Percentiles rank a stretch among this genome's conserved stretches.
Conservation (phyloP, 495 filamentous ascomycete genomes). For the Thermochaetoides thermophila region DNA sequence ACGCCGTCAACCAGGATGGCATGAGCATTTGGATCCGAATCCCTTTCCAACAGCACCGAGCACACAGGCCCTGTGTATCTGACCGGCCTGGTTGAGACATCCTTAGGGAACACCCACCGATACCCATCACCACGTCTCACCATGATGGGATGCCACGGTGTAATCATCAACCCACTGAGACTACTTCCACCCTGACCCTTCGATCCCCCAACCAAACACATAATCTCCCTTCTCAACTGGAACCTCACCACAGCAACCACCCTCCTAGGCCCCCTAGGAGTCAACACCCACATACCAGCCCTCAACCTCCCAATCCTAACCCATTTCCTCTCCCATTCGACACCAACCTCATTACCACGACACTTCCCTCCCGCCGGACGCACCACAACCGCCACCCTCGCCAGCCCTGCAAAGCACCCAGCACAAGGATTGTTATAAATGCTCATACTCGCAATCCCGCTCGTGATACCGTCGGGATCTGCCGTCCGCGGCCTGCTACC, state of each 20-base stretch:
- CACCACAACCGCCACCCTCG: slow-evolving; percentile 13
- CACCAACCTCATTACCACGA: not conserved
- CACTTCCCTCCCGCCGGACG: slow-evolving; percentile 11
- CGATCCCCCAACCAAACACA: slow-evolving; percentile 7
- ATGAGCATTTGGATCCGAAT: slow-evolving; percentile 23
- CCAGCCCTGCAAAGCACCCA: slow-evolving; percentile 26
- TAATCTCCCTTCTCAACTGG: slow-evolving; percentile 8
- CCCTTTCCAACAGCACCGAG: slow-evolving; percentile 27
- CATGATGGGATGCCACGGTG: slow-evolving; percentile 30
- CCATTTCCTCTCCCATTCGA: not conserved
- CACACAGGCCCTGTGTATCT: slow-evolving; percentile 26
- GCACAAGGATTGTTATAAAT: slow-evolving; percentile 11
- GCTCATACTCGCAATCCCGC: slow-evolving; percentile 12
- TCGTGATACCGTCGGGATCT: not conserved
- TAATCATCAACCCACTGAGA: slow-evolving; percentile 13
- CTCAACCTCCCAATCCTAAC: slow-evolving; percentile 14
- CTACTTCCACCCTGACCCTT: not conserved
- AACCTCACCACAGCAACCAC: slow-evolving; percentile 27
- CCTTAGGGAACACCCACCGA: slow-evolving; percentile 26
- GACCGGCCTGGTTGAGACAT: slow-evolving; percentile 10
- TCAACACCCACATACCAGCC: slow-evolving; percentile 21
- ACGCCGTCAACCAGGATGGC: slow-evolving; percentile 23
- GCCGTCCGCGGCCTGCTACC: slow-evolving; percentile 4
- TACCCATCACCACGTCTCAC: not conserved
- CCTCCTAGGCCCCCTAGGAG: slow-evolving; percentile 19